Conservation (phyloP, 352 stramenopile species). For the Elongisporangium prolatum region DNA sequence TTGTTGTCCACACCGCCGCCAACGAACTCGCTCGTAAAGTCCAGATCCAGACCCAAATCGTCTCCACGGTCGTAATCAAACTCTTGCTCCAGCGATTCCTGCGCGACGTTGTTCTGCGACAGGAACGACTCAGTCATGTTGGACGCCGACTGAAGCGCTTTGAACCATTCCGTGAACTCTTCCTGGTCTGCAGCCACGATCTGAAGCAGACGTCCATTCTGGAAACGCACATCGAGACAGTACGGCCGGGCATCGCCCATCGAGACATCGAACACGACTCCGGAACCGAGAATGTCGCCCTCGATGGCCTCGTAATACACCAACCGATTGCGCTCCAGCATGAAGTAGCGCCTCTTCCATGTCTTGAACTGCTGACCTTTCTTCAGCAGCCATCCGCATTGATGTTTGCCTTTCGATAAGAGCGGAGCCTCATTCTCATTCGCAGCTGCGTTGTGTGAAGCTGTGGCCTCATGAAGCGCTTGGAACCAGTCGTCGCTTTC, state of each 20-base stretch:
- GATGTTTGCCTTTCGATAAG: not conserved
- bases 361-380: slow-evolving; percentile 79
- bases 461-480: slow-evolving; percentile 16
- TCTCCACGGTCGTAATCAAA: slow-evolving; percentile 45
- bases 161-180: slow-evolving; percentile 51
- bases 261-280: slow-evolving; percentile 60
- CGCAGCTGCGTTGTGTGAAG: not conserved
- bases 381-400: slow-evolving; percentile 73
- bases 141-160: slow-evolving; percentile 42
- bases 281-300: slow-evolving; percentile 46
- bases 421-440: not conserved
- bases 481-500: slow-evolving; percentile 55
- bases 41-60: slow-evolving; percentile 6
- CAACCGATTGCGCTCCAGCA: slow-evolving; percentile 57
- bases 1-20: not conserved
- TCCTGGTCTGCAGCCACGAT: slow-evolving; percentile 51
- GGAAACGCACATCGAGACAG: slow-evolving; percentile 65
- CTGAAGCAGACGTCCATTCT: slow-evolving; percentile 66
- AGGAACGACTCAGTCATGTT: slow-evolving; percentile 65
- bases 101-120: slow-evolving; percentile 25
- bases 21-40: slow-evolving; percentile 6
- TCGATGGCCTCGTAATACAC: slow-evolving; percentile 42
- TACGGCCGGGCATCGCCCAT: slow-evolving; percentile 54
- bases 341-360: slow-evolving; percentile 81
- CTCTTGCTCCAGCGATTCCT: slow-evolving; percentile 39